Evolutionary conservation across 2,329 filamentous ascomycete genomes (phyloP).

Genomic region (Pestalotiopsis sp.): DNA sequence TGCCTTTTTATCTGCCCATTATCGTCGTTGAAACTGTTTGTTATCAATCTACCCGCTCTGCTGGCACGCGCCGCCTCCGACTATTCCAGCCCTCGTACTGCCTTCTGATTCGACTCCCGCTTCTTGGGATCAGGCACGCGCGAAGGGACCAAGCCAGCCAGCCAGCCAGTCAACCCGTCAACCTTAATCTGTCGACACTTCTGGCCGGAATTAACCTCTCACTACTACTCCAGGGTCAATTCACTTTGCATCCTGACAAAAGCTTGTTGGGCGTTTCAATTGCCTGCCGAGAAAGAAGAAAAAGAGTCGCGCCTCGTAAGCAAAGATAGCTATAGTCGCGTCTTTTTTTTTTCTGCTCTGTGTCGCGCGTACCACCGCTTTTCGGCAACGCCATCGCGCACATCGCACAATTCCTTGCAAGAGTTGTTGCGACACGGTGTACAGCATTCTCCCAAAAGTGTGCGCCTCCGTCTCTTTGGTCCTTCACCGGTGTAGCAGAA

Average conservation of each 20-base stretch:
- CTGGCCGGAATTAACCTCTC: neutral
- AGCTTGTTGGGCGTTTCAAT: neutral
- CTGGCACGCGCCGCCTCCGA: slow-evolving; percentile 7
- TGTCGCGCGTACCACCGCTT: neutral
- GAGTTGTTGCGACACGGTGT: neutral
- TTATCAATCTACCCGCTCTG: slow-evolving; percentile 16
- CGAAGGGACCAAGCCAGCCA: slow-evolving; percentile 1
- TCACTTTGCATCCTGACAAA: neutral
- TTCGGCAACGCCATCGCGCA: neutral
- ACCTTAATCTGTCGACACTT: slow-evolving; percentile 2
- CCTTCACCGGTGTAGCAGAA: slow-evolving; percentile 19
- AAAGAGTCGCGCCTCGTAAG: neutral
- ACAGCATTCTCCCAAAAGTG: neutral
- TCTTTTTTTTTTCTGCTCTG: neutral
- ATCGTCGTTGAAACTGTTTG: slow-evolving; percentile 9
- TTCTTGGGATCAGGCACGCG: slow-evolving; percentile 12
- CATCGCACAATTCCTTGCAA: neutral
- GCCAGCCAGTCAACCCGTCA: slow-evolving; percentile 3
- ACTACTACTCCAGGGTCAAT: neutral
- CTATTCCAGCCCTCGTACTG: slow-evolving; percentile 9
- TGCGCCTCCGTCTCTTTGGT: slow-evolving; percentile 15
- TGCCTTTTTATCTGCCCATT: slow-evolving; percentile 10
- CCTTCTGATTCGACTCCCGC: slow-evolving; percentile 17
- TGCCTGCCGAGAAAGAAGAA: neutral
- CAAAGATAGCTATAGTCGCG: slow-evolving; percentile 2